These are phyloP conservation scores for Toxoplasma gondii DNA, from an alignment of 169 alveolate species.

Conservation along the genomic window DNA sequence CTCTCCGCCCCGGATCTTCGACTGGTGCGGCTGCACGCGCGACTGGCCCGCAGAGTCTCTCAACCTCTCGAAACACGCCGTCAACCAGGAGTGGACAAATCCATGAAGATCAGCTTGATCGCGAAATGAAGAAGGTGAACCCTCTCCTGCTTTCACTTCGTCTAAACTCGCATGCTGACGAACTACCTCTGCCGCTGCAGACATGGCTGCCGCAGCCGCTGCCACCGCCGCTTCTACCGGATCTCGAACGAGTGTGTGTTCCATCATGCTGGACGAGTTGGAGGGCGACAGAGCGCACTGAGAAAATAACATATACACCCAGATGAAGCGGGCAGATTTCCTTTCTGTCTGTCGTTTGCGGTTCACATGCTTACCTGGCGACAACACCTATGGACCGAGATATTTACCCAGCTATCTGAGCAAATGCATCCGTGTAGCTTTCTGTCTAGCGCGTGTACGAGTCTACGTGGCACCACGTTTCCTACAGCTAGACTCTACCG, in stretches of 20 bases:
- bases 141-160: not conserved
- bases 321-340: not conserved
- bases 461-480: no score
- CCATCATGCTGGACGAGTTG: not conserved
- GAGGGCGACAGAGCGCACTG: not conserved
- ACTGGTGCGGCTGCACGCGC: not conserved
- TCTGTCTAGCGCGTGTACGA: no score
- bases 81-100: constrained; percentile 13
- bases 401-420: no score
- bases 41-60: not conserved
- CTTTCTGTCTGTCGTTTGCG: no score
- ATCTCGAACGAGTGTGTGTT: not conserved
- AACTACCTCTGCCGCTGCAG: constrained; percentile 18
- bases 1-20: not conserved
- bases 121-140: not conserved
- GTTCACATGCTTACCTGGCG: no score
- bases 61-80: not conserved
- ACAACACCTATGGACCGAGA: no score
- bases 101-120: not conserved
- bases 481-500: no score
- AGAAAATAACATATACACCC: not conserved
- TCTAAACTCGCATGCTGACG: not conserved
- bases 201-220: constrained; percentile 10
- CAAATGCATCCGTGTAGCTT: no score
- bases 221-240: constrained; percentile 29